These are phyloP conservation scores for Apiospora saccharicola DNA, from an alignment of 2,329 filamentous ascomycete genomes.

Conservation along the genomic window DNA sequence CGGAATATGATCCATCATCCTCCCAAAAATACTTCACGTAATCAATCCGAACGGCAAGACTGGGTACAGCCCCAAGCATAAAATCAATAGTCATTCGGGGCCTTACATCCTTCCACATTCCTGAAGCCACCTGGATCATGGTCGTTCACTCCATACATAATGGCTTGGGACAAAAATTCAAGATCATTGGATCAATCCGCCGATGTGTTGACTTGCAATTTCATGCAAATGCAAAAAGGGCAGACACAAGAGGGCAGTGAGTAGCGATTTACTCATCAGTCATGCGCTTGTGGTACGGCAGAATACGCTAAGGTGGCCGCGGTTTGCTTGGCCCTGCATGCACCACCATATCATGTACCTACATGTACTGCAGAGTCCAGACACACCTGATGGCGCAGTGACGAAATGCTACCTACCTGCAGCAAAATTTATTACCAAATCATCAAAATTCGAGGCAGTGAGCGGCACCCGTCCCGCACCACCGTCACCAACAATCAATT, in stretches of 20 bases:
- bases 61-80: not conserved
- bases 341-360: not conserved
- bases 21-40: conserved; percentile 7
- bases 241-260: not conserved
- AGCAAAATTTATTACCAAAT: conserved; percentile 3
- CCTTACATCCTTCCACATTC: conserved; percentile 10
- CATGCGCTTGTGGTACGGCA: not conserved
- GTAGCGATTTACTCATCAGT: not conserved
- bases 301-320: not conserved
- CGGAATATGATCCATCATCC: not conserved
- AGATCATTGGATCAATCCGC: not conserved
- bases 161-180: not conserved
- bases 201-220: not conserved
- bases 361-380: not conserved
- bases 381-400: conserved; percentile 19
- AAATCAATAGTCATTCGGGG: not conserved
- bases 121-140: not conserved
- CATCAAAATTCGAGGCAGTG: not conserved
- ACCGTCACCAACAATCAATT: not conserved
- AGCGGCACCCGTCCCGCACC: not conserved
- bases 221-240: not conserved
- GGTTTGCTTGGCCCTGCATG: conserved; percentile 16
- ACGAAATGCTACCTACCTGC: conserved; percentile 7
- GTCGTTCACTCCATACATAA: not conserved
- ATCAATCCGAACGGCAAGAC: not conserved